These are phyloP conservation scores for Aspergillus ochraceoroseus DNA, from an alignment of 2,329 filamentous ascomycete genomes.

Conservation along the genomic window DNA sequence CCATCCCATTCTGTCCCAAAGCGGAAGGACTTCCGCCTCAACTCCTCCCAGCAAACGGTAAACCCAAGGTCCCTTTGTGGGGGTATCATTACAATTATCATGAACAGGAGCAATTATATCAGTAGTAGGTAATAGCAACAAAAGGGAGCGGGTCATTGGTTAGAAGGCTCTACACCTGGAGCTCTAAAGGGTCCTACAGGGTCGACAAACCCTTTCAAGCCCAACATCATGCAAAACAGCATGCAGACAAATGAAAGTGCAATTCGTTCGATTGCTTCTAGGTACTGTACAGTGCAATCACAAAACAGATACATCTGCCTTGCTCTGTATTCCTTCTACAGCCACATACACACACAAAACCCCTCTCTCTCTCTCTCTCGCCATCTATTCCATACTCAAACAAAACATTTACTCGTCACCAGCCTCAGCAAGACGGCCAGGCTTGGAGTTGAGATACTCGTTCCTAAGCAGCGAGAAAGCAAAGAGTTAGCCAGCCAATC, in stretches of 20 bases:
- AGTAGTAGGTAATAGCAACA: background rate
- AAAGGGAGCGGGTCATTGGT: background rate
- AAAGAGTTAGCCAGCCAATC: conserved; percentile 2
- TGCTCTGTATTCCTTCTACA: conserved; percentile 11
- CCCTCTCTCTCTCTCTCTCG: too few species aligned
- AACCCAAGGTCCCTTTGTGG: conserved; percentile 1
- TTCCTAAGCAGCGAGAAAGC: conserved; percentile 34
- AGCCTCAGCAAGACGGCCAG: conserved; percentile 39
- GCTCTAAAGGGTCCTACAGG: too few species aligned
- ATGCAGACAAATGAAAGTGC: conserved; percentile 15
- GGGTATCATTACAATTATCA: background rate
- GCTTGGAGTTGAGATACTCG: conserved; percentile 50
- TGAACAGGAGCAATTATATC: background rate
- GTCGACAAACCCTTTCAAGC: too few species aligned
- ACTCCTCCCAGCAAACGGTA: conserved; percentile 1
- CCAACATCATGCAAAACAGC: too few species aligned
- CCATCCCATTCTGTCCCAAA: conserved; percentile 12
- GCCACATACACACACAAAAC: background rate
- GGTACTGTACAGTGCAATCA: conserved; percentile 41
- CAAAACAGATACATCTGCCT: conserved; percentile 24
- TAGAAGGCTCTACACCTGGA: background rate
- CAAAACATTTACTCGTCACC: conserved; percentile 31
- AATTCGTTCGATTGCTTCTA: conserved; percentile 35
- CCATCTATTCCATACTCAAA: conserved; percentile 6
- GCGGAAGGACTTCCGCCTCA: conserved; percentile 14